A percentile compares a stretch with the other conserved stretches of the same genome.
Evolutionary conservation across 495 filamentous ascomycete species (phyloP).

Genomic region (Chaetomium fimeti): DNA sequence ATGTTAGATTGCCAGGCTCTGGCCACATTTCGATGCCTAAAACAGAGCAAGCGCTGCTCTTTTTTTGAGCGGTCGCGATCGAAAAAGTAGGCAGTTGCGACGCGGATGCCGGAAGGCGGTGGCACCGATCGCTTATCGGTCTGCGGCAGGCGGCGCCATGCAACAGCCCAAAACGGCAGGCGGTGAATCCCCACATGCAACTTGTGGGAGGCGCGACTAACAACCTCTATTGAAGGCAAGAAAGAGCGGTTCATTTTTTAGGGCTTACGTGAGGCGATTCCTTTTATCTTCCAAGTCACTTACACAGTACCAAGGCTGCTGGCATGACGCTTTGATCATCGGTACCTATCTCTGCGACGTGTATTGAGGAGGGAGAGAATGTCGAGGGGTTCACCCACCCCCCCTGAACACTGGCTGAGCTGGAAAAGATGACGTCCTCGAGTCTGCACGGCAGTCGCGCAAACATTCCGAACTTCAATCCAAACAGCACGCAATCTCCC

Average conservation of each 20-base stretch:
- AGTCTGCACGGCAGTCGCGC: too few relatives aligned
- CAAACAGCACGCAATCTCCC: neutral
- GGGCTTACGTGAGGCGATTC: too few relatives aligned
- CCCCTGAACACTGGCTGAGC: too few relatives aligned
- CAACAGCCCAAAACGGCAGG: conserved; percentile 26
- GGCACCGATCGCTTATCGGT: conserved; percentile 24
- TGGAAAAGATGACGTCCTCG: too few relatives aligned
- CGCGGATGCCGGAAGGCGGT: conserved; percentile 8
- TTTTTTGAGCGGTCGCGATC: conserved; percentile 7
- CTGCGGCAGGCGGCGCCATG: conserved; percentile 12
- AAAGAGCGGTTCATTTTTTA: too few relatives aligned
- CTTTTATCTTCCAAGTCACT: too few relatives aligned
- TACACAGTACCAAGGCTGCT: too few relatives aligned
- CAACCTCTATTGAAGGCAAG: neutral
- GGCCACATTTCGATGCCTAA: conserved; percentile 7
- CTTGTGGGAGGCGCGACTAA: neutral
- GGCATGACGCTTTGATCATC: too few relatives aligned
- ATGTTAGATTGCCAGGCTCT: neutral
- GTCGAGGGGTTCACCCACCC: too few relatives aligned
- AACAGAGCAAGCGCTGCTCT: conserved; percentile 10
- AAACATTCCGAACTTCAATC: too few relatives aligned
- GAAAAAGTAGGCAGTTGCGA: neutral
- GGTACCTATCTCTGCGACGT: too few relatives aligned
- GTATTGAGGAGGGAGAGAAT: too few relatives aligned
- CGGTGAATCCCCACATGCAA: conserved; percentile 22